These are phyloP conservation scores for Fomitopsis palustris DNA, from an alignment of 1,284 basidiomycete species.

Conservation along the genomic window DNA sequence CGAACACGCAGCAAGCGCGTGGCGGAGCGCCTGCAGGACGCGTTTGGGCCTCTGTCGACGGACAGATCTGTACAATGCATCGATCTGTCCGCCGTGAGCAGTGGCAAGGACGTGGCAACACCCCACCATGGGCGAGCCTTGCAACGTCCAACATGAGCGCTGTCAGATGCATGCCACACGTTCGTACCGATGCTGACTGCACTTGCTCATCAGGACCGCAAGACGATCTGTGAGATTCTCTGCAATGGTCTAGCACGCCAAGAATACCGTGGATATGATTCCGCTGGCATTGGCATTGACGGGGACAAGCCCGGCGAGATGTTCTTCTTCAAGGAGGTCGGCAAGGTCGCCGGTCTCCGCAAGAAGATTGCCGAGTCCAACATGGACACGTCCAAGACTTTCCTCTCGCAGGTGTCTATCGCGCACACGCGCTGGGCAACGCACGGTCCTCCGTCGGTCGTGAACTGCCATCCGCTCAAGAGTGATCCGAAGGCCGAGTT, in stretches of 20 bases:
- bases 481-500: constrained; percentile 86
- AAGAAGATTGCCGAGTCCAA: constrained; percentile 83
- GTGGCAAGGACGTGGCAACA: neutral
- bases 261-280: constrained; percentile 99
- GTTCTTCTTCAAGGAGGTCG: constrained; percentile 96
- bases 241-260: constrained; percentile 91
- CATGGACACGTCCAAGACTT: constrained; percentile 81
- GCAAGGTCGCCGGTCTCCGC: constrained; percentile 94
- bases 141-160: too few species aligned
- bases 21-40: neutral
- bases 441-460: constrained; percentile 87
- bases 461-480: constrained; percentile 96
- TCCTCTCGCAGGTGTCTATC: constrained; percentile 91
- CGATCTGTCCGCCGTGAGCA: neutral
- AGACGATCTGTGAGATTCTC: constrained; percentile 90
- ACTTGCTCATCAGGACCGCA: constrained; percentile 68
- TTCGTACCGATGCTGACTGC: neutral
- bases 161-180: too few species aligned
- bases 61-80: neutral
- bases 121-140: too few species aligned
- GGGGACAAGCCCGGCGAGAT: constrained; percentile 83
- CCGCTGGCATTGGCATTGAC: constrained; percentile 93
- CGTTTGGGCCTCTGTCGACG: neutral
- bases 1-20: neutral
- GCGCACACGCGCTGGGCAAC: constrained; percentile 99